Conservation (phyloP, 768 basidiomycete genomes). For the Russula sp. region DNA sequence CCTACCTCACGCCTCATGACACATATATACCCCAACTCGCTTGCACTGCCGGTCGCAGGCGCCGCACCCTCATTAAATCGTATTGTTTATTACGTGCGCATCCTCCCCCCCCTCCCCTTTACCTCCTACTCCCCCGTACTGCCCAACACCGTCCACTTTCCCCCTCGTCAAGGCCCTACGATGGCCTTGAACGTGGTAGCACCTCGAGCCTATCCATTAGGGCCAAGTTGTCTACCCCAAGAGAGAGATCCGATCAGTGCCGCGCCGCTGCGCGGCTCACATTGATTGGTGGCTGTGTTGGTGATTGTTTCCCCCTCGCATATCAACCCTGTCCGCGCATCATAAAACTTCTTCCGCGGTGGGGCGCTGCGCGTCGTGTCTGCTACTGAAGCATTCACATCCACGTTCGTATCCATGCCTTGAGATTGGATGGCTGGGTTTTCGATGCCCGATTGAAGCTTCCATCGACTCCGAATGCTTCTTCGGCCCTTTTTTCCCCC, state of each 20-base stretch:
- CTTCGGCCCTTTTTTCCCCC: not conserved
- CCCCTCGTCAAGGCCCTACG: not conserved
- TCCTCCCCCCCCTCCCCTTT: not conserved
- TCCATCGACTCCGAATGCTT: not conserved
- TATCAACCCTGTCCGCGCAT: not conserved
- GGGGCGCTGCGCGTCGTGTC: not conserved
- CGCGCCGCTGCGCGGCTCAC: not conserved
- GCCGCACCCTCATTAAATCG: constrained; percentile 21
- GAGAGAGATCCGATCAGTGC: not conserved
- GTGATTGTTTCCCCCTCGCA: not conserved
- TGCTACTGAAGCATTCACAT: not conserved
- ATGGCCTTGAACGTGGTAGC: not conserved
- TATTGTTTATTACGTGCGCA: constrained; percentile 20
- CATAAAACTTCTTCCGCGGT: not conserved
- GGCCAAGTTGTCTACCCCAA: not conserved
- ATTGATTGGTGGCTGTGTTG: constrained; percentile 3
- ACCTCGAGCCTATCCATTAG: not conserved
- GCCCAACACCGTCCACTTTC: not conserved
- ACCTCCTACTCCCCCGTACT: not conserved
- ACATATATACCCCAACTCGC: constrained; percentile 22
- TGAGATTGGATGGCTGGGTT: not conserved
- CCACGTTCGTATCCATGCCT: not conserved
- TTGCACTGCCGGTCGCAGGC: constrained; percentile 14
- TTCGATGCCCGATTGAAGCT: not conserved
- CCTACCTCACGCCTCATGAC: constrained; percentile 14